Evolutionary conservation across 106 monocot species (phyloP).

Genomic region (Acorus calamus): DNA sequence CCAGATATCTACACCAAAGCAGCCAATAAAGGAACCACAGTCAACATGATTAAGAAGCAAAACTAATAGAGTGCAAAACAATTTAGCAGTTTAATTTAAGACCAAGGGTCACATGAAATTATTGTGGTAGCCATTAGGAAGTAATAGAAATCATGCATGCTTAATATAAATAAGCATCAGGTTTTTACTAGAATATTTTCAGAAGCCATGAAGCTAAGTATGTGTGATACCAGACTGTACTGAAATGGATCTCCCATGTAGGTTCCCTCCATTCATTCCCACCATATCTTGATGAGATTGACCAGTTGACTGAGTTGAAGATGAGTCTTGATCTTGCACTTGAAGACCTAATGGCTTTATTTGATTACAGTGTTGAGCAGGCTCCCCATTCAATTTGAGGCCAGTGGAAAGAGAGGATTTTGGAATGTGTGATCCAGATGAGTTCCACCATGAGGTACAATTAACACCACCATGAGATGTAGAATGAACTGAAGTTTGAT

Average conservation of each 20-base stretch:
- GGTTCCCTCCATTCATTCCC: constrained; percentile 21
- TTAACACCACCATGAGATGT: constrained; percentile 12
- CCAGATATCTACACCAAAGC: no score
- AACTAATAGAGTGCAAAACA: no score
- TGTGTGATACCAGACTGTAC: constrained; percentile 29
- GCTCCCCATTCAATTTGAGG: constrained; percentile 8
- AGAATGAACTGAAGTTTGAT: constrained; percentile 24
- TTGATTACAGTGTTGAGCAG: constrained; percentile 22
- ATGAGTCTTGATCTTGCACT: constrained; percentile 43
- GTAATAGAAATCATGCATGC: no score
- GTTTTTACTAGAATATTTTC: no score
- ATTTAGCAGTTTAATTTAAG: no score
- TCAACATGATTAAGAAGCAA: no score
- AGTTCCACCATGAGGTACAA: constrained; percentile 24
- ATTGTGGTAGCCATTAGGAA: no score
- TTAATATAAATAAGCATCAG: no score
- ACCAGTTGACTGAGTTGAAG: constrained; percentile 47
- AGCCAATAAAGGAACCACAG: no score
- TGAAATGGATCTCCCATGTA: constrained; percentile 29
- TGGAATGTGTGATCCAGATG: constrained; percentile 16
- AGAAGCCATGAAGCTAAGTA: no score
- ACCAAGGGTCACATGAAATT: no score
- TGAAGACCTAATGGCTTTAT: constrained; percentile 24
- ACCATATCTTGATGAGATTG: constrained; percentile 49
- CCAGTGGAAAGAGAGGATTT: constrained; percentile 12